Conservation (phyloP, 106 monocot species). For the Dendrobium officinale region DNA sequence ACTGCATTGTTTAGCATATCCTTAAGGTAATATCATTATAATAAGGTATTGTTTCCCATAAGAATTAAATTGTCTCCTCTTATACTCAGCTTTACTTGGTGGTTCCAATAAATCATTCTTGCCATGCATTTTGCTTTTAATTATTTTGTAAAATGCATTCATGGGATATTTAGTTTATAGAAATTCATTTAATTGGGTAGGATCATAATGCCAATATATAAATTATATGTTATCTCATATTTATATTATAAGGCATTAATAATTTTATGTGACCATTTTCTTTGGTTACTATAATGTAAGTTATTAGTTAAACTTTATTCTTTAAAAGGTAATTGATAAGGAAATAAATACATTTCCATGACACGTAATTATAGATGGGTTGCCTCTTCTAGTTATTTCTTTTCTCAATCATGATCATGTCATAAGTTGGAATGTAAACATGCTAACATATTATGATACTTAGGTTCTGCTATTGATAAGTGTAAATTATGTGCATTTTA, state of each 20-base stretch:
- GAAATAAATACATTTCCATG: slow-evolving; percentile 13
- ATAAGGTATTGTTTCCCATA: not conserved
- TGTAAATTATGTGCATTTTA: no score
- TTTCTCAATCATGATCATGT: slow-evolving; percentile 85
- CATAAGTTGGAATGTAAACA: slow-evolving; percentile 37
- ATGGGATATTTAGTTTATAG: not conserved
- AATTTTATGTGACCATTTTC: not conserved
- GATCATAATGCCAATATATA: not conserved
- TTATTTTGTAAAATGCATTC: not conserved
- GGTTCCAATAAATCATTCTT: not conserved
- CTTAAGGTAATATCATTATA: no score
- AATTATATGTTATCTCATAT: not conserved
- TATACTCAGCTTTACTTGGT: not conserved
- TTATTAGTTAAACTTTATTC: not conserved
- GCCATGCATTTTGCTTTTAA: not conserved
- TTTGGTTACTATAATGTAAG: not conserved
- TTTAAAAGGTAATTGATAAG: not conserved
- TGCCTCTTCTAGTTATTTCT: slow-evolving; percentile 77
- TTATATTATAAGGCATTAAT: not conserved
- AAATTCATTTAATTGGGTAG: not conserved
- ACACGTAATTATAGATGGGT: slow-evolving; percentile 88
- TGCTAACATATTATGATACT: slow-evolving; percentile 50
- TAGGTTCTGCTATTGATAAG: slow-evolving; percentile 47
- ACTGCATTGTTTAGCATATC: no score
- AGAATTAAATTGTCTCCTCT: not conserved